Base-by-base conservation (phyloP, 2,329 filamentous ascomycete species). In the Coniochaeta ligniaria region DNA sequence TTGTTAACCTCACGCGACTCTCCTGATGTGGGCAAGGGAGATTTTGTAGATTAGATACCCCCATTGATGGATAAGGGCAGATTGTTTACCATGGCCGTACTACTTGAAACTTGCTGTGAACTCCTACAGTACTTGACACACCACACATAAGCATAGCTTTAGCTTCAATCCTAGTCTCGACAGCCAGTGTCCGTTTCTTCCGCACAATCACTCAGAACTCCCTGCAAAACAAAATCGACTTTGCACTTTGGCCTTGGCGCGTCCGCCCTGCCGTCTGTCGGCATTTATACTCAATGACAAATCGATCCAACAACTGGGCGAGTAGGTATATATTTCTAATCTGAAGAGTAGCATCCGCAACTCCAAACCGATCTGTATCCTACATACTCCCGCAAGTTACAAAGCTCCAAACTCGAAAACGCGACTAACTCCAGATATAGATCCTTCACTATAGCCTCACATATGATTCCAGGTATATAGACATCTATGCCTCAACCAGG, bases 21-120 rank as follows among this genome's bases (percentile, higher is more conserved):
- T 11, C 7, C 3, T 28, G 47, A 7, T 17, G 26, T 12, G 12
- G 12, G 26, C 22, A 52, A 61, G 56, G 58, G 61, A 43, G 41
- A 52, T 59, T 28, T 31, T 65, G 64, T 66, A 64, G 64, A 66
- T 60, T 65, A 66, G 64, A 66, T 66, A 66, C 64, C 64, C 64
- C 62, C 43, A 55, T 60, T 63, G 58, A 36, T 38, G 33, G 35
- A 56, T 52, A 61, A 41, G 52, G 31, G 33, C 41, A 54, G 45
- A 54, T 26, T 59, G 38, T 47, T 11, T 45, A 33, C 16, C 22
- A 26, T n/a, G 5, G 17, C 3, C 14, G 4, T 26, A 12, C 17
- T 12, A 0, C 20, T 24, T 24, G 11, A 12, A 22, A 22, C 2
- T 14, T 47, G 9, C 4, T 24, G 12, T 11, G 43, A 47, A 24